phyloP scores from a whole-genome alignment of 257 asterid genomes.

The Sherardia arvensis region DNA sequence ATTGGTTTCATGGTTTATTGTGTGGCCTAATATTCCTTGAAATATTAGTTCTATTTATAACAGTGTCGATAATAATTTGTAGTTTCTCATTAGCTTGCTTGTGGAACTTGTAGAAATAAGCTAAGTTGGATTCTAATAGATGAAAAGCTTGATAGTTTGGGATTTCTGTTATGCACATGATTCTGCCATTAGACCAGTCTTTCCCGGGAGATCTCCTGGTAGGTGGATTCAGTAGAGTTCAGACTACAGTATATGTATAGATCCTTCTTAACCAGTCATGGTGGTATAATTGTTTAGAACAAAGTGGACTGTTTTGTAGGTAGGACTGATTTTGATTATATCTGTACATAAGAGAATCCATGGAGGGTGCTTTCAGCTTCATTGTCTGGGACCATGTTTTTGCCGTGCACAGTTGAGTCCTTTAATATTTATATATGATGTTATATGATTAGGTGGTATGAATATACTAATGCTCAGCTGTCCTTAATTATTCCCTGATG shows the following conservation, averaged over 20 bases:
- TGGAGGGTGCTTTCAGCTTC: too few species aligned
- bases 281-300: too few species aligned
- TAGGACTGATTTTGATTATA: neutral
- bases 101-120: neutral
- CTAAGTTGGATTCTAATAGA: neutral
- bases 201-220: neutral
- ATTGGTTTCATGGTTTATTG: neutral
- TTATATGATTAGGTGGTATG: too few species aligned
- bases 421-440: neutral
- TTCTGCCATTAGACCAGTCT: neutral
- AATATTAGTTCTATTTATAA: neutral
- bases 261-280: too few species aligned
- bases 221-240: neutral
- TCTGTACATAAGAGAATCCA: too few species aligned
- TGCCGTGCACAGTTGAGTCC: neutral
- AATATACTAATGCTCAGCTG: neutral
- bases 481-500: neutral
- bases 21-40: neutral
- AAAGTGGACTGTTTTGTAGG: neutral
- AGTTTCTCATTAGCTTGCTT: neutral
- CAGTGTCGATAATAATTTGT: neutral
- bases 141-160: neutral
- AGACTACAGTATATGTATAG: neutral
- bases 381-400: neutral
- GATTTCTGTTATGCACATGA: neutral